These are phyloP conservation scores for Suhomyces guaymorum DNA, from an alignment of 1,139 yeast species.

Conservation along the genomic window DNA sequence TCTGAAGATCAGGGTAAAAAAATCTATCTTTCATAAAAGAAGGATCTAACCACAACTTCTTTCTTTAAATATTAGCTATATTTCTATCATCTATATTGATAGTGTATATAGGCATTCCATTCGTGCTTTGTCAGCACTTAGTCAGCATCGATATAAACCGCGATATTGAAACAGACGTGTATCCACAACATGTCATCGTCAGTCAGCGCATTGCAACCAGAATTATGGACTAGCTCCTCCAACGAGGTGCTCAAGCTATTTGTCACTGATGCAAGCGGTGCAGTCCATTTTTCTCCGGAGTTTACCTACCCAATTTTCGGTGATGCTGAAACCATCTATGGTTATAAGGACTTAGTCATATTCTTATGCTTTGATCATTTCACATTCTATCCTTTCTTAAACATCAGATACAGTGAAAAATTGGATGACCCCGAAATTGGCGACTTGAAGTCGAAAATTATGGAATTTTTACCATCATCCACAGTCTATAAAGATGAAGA, in stretches of 20 bases:
- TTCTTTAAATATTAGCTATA: no score
- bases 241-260: conserved; percentile 19
- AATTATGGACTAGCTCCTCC: conserved; percentile 20
- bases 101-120: not conserved
- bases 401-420: conserved; percentile 56
- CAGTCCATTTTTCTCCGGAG: conserved; percentile 61
- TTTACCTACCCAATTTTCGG: conserved; percentile 95
- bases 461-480: conserved; percentile 60
- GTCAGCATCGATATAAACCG: conserved; percentile 1
- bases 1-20: no score
- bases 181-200: conserved; percentile 8
- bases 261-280: conserved; percentile 55
- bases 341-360: conserved; percentile 67
- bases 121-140: conserved; percentile 1
- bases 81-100: no score
- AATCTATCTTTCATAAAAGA: no score
- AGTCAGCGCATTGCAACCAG: conserved; percentile 19
- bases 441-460: conserved; percentile 53
- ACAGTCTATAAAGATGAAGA: conserved; percentile 63
- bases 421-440: conserved; percentile 51
- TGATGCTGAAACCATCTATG: conserved; percentile 85
- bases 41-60: no score
- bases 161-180: conserved; percentile 4
- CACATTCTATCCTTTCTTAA: conserved; percentile 50
- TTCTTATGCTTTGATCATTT: conserved; percentile 49